phyloP scores from a whole-genome alignment of 1,139 yeast genomes.

The Suhomyces maxii region DNA sequence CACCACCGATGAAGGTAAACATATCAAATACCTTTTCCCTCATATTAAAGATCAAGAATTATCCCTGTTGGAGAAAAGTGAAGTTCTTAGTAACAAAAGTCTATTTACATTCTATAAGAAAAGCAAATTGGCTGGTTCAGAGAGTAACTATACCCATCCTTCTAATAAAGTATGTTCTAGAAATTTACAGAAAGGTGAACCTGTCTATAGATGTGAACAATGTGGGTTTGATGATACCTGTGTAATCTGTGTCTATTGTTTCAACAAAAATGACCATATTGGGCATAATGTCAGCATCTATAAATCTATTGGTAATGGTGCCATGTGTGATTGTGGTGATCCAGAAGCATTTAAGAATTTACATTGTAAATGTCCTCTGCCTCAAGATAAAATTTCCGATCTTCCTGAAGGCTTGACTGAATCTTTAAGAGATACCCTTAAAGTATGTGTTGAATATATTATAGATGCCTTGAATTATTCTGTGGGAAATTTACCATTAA shows the following conservation, averaged over 20 bases:
- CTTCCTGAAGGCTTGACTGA: slow-evolving; percentile 11
- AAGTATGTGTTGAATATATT: slow-evolving; percentile 46
- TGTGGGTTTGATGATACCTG: slow-evolving; percentile 78
- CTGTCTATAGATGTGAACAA: slow-evolving; percentile 61
- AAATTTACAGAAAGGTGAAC: slow-evolving; percentile 57
- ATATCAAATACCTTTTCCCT: slow-evolving; percentile 29
- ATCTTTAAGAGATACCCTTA: slow-evolving; percentile 32
- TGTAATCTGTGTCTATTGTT: slow-evolving; percentile 70
- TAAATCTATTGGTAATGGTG: slow-evolving; percentile 52
- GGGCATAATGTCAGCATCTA: slow-evolving; percentile 62
- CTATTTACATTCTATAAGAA: neutral
- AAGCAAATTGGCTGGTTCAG: neutral
- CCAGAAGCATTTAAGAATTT: slow-evolving; percentile 69
- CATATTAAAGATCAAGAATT: slow-evolving; percentile 1
- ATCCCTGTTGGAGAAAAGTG: neutral
- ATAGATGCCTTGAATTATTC: slow-evolving; percentile 46
- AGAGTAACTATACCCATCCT: slow-evolving; percentile 28
- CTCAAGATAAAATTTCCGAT: neutral
- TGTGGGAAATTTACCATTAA: slow-evolving; percentile 35
- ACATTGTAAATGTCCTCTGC: slow-evolving; percentile 47
- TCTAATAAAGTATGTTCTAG: slow-evolving; percentile 63
- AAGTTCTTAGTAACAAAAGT: neutral
- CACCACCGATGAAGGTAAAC: slow-evolving; percentile 32
- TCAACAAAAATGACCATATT: slow-evolving; percentile 63
- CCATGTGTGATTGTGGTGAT: slow-evolving; percentile 93